Evolutionary conservation across 192 early-diverging fungal genomes (phyloP).

Genomic region (Kappamyces sp.): DNA sequence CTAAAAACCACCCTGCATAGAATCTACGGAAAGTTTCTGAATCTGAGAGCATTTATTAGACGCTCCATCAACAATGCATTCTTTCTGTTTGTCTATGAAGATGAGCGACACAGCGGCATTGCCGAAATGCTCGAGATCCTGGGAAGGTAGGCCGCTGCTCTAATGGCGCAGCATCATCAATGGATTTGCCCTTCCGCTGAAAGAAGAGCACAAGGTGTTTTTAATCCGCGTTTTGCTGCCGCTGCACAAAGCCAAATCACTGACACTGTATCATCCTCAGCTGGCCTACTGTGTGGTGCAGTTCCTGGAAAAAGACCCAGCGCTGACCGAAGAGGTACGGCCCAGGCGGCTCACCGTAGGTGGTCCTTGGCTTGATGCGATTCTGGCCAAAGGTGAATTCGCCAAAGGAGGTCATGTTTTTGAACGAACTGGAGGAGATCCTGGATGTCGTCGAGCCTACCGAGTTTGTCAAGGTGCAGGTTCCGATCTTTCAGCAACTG

Average conservation of each 20-base stretch:
- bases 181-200: slow-evolving; percentile 96
- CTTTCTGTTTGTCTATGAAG: slow-evolving; percentile 97
- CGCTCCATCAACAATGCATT: slow-evolving; percentile 98
- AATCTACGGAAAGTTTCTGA: slow-evolving; percentile 98
- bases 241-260: slow-evolving; percentile 90
- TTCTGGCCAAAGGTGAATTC: slow-evolving; percentile 99
- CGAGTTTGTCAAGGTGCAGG: slow-evolving; percentile 86
- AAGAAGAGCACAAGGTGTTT: slow-evolving; percentile 98
- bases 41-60: slow-evolving; percentile 93
- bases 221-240: slow-evolving; percentile 88
- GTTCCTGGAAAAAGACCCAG: slow-evolving; percentile 96
- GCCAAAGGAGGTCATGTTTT: slow-evolving; percentile 99
- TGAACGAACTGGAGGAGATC: slow-evolving; percentile 97
- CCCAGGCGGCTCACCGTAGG: slow-evolving; percentile 31
- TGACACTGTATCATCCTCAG: slow-evolving; percentile 94
- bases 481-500: slow-evolving; percentile 89
- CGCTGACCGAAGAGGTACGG: slow-evolving; percentile 77
- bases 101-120: slow-evolving; percentile 94
- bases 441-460: slow-evolving; percentile 89
- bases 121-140: slow-evolving; percentile 97
- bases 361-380: slow-evolving; percentile 80
- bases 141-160: slow-evolving; percentile 65
- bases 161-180: slow-evolving; percentile 88
- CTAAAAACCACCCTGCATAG: slow-evolving; percentile 96
- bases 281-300: slow-evolving; percentile 98